phyloP scores from a whole-genome alignment of 331 rosid species.

The Ulmus americana region DNA sequence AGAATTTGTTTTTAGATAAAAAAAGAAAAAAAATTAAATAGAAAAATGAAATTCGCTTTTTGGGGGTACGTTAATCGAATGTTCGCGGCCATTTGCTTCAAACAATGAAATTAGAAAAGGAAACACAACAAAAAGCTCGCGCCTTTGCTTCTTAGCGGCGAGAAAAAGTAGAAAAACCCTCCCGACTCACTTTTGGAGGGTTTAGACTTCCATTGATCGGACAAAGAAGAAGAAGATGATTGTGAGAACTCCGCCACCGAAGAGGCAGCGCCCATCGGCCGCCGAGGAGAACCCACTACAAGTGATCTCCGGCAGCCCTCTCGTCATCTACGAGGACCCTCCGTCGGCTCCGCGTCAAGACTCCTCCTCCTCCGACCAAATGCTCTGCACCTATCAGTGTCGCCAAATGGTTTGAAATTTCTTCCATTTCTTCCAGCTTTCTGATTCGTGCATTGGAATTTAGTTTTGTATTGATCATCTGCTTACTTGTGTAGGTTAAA shows the following conservation, averaged over 20 bases:
- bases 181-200: too few relatives aligned
- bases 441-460: not conserved
- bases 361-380: slow-evolving; percentile 38
- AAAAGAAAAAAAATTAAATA: too few relatives aligned
- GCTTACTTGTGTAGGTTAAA: slow-evolving; percentile 44
- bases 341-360: slow-evolving; percentile 28
- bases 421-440: not conserved
- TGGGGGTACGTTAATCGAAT: too few relatives aligned
- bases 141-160: too few relatives aligned
- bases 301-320: slow-evolving; percentile 28
- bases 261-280: slow-evolving; percentile 59
- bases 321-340: slow-evolving; percentile 71
- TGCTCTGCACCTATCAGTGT: slow-evolving; percentile 95
- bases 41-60: too few relatives aligned
- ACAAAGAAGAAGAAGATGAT: slow-evolving; percentile 37
- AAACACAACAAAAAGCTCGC: too few relatives aligned
- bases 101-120: too few relatives aligned
- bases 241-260: slow-evolving; percentile 64
- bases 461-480: not conserved
- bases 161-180: too few relatives aligned
- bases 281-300: slow-evolving; percentile 15
- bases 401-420: slow-evolving; percentile 69
- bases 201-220: too few relatives aligned
- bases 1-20: too few relatives aligned
- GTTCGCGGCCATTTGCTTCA: too few relatives aligned